Base-by-base conservation (phyloP, 2,329 filamentous ascomycete species). In the Colletotrichum sojae region DNA sequence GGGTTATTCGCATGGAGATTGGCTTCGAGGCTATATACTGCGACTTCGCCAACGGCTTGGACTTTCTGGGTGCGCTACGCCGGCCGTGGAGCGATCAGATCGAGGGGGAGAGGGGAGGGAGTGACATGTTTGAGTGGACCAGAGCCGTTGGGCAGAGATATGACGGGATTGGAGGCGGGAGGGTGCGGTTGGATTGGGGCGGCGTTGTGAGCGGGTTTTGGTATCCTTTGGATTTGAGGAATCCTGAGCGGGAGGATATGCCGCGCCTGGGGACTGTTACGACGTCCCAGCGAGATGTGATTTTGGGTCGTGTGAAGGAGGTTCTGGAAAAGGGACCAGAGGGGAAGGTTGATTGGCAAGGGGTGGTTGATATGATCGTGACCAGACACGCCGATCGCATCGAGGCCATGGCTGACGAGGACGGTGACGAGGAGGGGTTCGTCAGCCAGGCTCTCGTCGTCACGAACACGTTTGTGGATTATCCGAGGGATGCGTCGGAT, bases 11-110 rank as follows among this genome's bases (percentile, higher is more conserved):
- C 12, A 90, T 90, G 85, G 91, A 94, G 74, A 85, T 86, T 18
- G 91, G 91, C 0, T 93, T 93, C 72, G 91, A 94, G 77, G 83
- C 92, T 61, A 91, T 93, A 57, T 81, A 91, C 20, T 94, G 91
- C 76, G 81, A 90, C 61, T 93, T 94, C 53, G 71, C 73, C 10
- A 71, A 79, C 3, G 83, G 83, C 0, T 70, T 88, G 12, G 75
- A 80, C 18, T 74, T 81, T 20, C 68, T 83, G 1, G 76, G 76
- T 5, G 75, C 78, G 25, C 72, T 75, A 31, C 78, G 76, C n/a
- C 75, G 74, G 18, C 75, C 77, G 53, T 70, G 71, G 61, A 45
- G 63, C 20, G 69, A 77, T 45, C 68, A 73, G 4, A 71, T 70
- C 12, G 64, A 75, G 39, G 69, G 74, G 22, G 51, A 65, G 0